Evolutionary conservation across 768 basidiomycete genomes (phyloP), one percentile per base, ranked within the genome.

Genomic region (Sarcodon aspratus): DNA sequence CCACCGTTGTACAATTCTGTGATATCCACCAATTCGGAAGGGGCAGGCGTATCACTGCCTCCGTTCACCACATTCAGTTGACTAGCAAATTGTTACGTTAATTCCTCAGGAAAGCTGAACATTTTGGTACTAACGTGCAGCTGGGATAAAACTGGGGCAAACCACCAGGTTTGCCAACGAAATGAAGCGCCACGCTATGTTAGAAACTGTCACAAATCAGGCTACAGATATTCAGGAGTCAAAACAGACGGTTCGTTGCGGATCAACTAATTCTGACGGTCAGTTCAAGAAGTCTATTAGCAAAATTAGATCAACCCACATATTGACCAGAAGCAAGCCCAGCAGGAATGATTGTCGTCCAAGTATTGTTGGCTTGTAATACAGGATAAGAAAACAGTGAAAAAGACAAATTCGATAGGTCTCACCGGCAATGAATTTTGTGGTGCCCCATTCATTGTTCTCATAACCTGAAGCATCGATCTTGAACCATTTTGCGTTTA

Each of bases 131-230:
- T 63, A 56, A 75, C 75, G 65, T 61, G 69, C 73, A 75, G 48
- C 70, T 69, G 6, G 72, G 73, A 50, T 75, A 72, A 56, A 66
- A 71, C 57, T 74, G 73, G 2, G 73, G 69, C n/a, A n/a, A n/a
- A n/a, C n/a, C n/a, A n/a, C n/a, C n/a, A 27, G 21, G 21, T 15
- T 59, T 59, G 17, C 52, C 55, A 35, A 55, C 55, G 13, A 68
- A 68, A 55, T 75, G 73, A 51, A 76, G 61, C 11, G 73, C 73
- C 33, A 75, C 58, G 47, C 73, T 73, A 36, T 18, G 31, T 45
- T 38, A 38, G 35, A 33, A 36, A 36, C 17, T 36, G 15, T 40
- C 15, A 15, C 7, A 35, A 34, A n/a, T 21, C 15, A 36, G 38
- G 36, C 9, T 13, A 34, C 21, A 21, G 47, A 12, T 13, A 18